A percentile compares a stretch with the other conserved stretches of the same genome.
phyloP scores from a whole-genome alignment of 345 rosid species.

The Alliaria petiolata region DNA sequence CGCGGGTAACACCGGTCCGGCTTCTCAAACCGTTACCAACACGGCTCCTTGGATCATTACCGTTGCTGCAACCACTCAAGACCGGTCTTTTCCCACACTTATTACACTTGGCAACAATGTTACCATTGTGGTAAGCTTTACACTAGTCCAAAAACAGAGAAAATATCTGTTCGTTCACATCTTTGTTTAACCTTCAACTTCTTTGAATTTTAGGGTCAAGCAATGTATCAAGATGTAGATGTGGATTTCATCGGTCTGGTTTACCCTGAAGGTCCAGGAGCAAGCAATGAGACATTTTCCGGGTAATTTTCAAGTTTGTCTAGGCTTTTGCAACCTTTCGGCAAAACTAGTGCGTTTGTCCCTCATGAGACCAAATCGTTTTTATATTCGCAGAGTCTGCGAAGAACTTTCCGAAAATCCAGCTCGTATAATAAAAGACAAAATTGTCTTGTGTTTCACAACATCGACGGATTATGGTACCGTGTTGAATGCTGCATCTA shows the following conservation, averaged over 20 bases:
- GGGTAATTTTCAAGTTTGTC: conserved; percentile 3
- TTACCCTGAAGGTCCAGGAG: conserved; percentile 36
- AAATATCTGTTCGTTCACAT: background rate
- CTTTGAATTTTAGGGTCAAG: conserved; percentile 44
- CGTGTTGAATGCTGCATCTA: conserved; percentile 31
- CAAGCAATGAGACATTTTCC: conserved; percentile 20
- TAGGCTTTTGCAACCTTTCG: background rate
- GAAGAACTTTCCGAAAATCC: conserved; percentile 13
- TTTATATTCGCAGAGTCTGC: conserved; percentile 7
- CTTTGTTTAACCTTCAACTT: background rate
- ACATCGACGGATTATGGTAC: conserved; percentile 15
- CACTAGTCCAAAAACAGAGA: background rate
- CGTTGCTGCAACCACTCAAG: conserved; percentile 56
- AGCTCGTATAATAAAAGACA: conserved; percentile 38
- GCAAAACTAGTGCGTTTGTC: background rate
- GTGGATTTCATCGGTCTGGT: conserved; percentile 40
- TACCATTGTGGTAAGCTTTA: conserved; percentile 24
- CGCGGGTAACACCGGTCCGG: conserved; percentile 47
- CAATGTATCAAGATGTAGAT: conserved; percentile 44
- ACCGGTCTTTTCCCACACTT: conserved; percentile 43
- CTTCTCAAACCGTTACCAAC: conserved; percentile 35
- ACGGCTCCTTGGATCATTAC: conserved; percentile 56
- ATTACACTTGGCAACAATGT: conserved; percentile 42
- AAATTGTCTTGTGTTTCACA: conserved; percentile 60
- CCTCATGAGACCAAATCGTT: background rate